phyloP scores from a whole-genome alignment of 2,329 filamentous ascomycete genomes.

The Epichloe uncinata region DNA sequence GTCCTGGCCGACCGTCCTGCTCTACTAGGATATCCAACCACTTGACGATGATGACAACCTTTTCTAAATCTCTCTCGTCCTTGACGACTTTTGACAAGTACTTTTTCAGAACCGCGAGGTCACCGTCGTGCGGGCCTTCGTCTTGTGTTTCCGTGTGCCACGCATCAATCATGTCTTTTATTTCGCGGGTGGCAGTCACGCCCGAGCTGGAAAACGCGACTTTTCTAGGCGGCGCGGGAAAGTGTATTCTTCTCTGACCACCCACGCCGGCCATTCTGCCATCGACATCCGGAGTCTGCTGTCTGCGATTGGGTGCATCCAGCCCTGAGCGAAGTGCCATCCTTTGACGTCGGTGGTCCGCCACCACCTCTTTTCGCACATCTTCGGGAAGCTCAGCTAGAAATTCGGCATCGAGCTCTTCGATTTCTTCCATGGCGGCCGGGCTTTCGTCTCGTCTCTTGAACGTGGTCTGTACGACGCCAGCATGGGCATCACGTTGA shows the following conservation, averaged over 20 bases:
- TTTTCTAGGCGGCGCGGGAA: slow-evolving; percentile 32
- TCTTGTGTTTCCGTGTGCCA: slow-evolving; percentile 63
- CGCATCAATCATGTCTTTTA: slow-evolving; percentile 58
- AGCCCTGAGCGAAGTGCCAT: slow-evolving; percentile 43
- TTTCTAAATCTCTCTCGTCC: slow-evolving; percentile 67
- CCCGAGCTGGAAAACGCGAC: slow-evolving; percentile 31
- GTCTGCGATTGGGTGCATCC: slow-evolving; percentile 21
- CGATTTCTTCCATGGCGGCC: slow-evolving; percentile 20
- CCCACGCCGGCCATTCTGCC: slow-evolving; percentile 16
- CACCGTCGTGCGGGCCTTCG: slow-evolving; percentile 66
- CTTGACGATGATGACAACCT: slow-evolving; percentile 53
- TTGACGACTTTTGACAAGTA: slow-evolving; percentile 61
- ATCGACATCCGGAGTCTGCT: slow-evolving; percentile 12
- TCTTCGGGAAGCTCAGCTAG: slow-evolving; percentile 74
- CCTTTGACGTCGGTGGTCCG: slow-evolving; percentile 48
- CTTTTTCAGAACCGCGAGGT: slow-evolving; percentile 58
- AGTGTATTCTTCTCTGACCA: slow-evolving; percentile 30
- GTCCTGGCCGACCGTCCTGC: slow-evolving; percentile 25
- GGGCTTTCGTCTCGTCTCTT: slow-evolving; percentile 18
- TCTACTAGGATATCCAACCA: slow-evolving; percentile 52
- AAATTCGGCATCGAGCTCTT: slow-evolving; percentile 55
- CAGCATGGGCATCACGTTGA: slow-evolving; percentile 40
- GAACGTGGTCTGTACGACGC: slow-evolving; percentile 63
- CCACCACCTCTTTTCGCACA: slow-evolving; percentile 62
- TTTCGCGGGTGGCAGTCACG: slow-evolving; percentile 36